A percentile compares a stretch with the other conserved stretches of the same genome.
These are phyloP conservation scores for Dorcoceras hygrometricum DNA, from an alignment of 257 asterid species.

Conservation along the genomic window DNA sequence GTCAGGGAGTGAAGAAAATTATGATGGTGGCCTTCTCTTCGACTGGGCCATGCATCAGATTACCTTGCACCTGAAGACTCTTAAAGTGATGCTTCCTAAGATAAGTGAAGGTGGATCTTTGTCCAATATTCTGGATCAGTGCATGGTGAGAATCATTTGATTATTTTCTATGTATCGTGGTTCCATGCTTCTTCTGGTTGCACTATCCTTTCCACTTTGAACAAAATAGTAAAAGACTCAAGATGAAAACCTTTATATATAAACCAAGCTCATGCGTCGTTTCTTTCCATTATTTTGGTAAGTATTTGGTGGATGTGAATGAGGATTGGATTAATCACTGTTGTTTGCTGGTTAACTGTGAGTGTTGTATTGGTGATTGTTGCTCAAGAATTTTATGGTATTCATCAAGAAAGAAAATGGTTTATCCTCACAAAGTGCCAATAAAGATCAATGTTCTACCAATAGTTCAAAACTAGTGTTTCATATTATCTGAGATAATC, in stretches of 20 bases:
- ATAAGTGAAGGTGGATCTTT: conserved; percentile 93
- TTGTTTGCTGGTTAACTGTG: not conserved
- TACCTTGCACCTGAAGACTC: conserved; percentile 74
- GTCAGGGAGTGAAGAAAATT: conserved; percentile 89
- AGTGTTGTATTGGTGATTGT: not conserved
- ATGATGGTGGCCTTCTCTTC: conserved; percentile 96
- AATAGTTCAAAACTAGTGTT: too few relatives aligned
- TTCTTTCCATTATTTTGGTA: not conserved
- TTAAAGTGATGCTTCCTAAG: conserved; percentile 90
- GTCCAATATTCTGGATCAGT: conserved; percentile 87
- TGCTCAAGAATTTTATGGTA: conserved; percentile 1
- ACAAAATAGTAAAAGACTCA: not conserved
- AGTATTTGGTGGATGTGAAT: conserved; percentile 9
- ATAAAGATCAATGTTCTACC: not conserved
- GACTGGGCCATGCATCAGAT: conserved; percentile 99
- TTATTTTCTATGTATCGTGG: not conserved
- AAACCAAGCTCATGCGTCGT: not conserved
- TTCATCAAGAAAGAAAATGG: conserved; percentile 4
- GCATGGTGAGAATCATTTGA: conserved; percentile 74
- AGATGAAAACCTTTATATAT: not conserved
- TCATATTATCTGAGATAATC: conserved; percentile 8
- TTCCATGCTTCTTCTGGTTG: not conserved
- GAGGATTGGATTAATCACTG: conserved; percentile 9
- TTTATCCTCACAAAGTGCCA: not conserved
- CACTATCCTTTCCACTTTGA: not conserved